phyloP scores from a whole-genome alignment of 768 basidiomycete genomes.

The Kwoniella sp. region DNA sequence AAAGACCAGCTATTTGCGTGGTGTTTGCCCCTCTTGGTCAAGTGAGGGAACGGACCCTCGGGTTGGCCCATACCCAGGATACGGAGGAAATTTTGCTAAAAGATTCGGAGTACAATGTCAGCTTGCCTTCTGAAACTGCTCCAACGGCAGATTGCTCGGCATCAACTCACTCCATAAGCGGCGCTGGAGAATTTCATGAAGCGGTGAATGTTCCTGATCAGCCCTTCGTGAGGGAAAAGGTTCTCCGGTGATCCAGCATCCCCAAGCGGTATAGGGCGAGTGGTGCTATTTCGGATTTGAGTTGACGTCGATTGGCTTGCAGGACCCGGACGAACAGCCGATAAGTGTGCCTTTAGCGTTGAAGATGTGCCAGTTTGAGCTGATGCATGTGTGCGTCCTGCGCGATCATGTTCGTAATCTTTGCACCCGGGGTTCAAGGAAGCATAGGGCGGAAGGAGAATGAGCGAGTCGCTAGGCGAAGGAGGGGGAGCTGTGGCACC shows the following conservation, averaged over 20 bases:
- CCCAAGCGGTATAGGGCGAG: conserved; percentile 11
- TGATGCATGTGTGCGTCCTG: no score
- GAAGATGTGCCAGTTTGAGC: no score
- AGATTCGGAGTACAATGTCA: neutral
- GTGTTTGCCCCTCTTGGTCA: conserved; percentile 54
- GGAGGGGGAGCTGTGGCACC: conserved; percentile 20
- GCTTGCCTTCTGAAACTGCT: neutral
- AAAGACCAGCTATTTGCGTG: conserved; percentile 53
- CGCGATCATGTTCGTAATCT: no score
- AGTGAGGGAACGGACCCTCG: conserved; percentile 43
- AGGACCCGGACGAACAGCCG: no score
- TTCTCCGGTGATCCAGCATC: conserved; percentile 18
- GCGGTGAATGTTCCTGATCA: conserved; percentile 52
- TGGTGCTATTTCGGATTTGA: conserved; percentile 20
- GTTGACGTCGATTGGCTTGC: conserved; percentile 1
- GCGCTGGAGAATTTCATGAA: conserved; percentile 55
- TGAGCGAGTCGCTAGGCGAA: conserved; percentile 18
- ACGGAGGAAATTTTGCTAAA: conserved; percentile 52
- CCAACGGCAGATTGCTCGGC: no score
- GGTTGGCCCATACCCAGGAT: conserved; percentile 53
- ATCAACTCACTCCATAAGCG: conserved; percentile 45
- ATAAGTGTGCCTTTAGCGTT: no score
- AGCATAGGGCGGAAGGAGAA: neutral
- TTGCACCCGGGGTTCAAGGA: no score
- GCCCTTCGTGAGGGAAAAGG: conserved; percentile 39